Evolutionary conservation across 2,329 filamentous ascomycete species (phyloP).

Genomic region (Cladosporium austrohemisphaericum): DNA sequence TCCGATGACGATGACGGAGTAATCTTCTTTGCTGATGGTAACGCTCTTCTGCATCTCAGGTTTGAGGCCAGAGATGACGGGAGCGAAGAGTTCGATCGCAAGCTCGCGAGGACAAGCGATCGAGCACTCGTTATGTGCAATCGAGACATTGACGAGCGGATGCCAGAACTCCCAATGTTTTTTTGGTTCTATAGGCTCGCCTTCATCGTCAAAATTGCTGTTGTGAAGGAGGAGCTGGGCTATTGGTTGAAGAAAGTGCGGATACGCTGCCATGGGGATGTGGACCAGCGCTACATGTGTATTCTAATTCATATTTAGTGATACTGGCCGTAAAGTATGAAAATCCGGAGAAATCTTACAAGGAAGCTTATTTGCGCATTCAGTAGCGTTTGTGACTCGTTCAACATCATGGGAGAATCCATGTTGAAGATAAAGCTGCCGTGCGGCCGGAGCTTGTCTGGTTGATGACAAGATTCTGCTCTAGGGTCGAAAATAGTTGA

Average conservation of each 20-base stretch:
- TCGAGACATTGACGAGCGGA: constrained; percentile 86
- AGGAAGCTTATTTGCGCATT: constrained; percentile 49
- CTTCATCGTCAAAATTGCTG: constrained; percentile 37
- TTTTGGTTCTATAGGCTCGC: constrained; percentile 33
- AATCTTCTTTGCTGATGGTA: constrained; percentile 76
- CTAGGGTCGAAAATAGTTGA: not conserved
- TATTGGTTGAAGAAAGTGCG: constrained; percentile 78
- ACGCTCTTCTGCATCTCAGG: constrained; percentile 45
- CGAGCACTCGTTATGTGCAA: constrained; percentile 89
- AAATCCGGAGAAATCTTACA: constrained; percentile 37
- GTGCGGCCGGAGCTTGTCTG: not conserved
- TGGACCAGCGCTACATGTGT: constrained; percentile 85
- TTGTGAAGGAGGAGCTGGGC: constrained; percentile 69
- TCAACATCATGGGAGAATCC: constrained; percentile 17
- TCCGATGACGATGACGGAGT: constrained; percentile 83
- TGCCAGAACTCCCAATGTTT: constrained; percentile 54
- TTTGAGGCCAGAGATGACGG: constrained; percentile 64
- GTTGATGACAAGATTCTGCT: too few relatives aligned
- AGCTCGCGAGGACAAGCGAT: constrained; percentile 79
- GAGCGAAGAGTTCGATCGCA: constrained; percentile 70
- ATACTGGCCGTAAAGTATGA: not conserved
- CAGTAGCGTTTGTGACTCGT: constrained; percentile 42
- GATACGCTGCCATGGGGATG: constrained; percentile 75
- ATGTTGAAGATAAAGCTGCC: not conserved
- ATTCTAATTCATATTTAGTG: constrained; percentile 55